phyloP scores from a whole-genome alignment of 148 eudicot genomes.

The Nepenthes gracilis region DNA sequence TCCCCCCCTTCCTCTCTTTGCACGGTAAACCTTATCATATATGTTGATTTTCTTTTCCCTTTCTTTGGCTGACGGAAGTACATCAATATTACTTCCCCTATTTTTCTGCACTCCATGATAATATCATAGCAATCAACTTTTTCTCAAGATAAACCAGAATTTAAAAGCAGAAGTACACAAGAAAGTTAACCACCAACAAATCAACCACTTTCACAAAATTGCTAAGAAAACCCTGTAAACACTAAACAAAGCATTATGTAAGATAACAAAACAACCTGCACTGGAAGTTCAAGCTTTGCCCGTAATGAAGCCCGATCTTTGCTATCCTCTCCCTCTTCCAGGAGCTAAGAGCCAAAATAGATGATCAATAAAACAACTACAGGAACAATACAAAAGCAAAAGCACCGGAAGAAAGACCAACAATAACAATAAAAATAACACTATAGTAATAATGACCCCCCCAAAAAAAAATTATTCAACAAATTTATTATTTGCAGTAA shows the following conservation, averaged over 20 bases:
- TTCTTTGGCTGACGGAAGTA: no score
- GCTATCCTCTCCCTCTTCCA: conserved; percentile 92
- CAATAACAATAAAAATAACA: neutral
- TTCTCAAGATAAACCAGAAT: neutral
- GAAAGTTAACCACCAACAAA: neutral
- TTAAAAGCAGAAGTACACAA: neutral
- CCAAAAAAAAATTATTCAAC: no score
- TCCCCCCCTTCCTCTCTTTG: no score
- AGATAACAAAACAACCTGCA: conserved; percentile 50
- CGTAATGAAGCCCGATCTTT: conserved; percentile 69
- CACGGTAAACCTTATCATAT: no score
- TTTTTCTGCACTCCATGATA: neutral
- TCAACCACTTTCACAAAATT: neutral
- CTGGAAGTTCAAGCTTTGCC: conserved; percentile 94
- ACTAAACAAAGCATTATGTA: neutral
- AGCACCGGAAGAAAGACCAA: neutral
- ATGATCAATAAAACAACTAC: neutral
- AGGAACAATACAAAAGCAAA: neutral
- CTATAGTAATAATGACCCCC: no score
- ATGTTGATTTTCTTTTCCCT: no score
- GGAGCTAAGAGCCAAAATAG: conserved; percentile 30
- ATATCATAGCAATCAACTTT: neutral
- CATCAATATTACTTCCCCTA: no score
- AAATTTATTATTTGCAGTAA: no score
- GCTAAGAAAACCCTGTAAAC: neutral